A percentile compares a stretch with the other conserved stretches of the same genome.
phyloP scores from a whole-genome alignment of 345 rosid species.

The Turnera subulata region DNA sequence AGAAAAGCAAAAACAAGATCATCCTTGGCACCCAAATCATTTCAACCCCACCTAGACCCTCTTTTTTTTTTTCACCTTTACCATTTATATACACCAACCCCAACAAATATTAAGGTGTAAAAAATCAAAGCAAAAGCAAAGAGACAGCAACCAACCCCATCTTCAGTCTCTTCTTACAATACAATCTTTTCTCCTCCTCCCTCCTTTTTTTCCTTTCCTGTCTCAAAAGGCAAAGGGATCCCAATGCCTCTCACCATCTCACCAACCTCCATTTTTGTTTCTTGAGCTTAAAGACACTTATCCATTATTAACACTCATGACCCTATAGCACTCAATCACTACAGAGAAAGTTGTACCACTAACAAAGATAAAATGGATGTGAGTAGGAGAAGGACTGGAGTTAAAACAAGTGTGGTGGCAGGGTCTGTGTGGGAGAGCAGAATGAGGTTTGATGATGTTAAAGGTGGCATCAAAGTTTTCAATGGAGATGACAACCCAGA shows the following conservation, averaged over 20 bases:
- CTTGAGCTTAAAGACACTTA: slow-evolving; percentile 45
- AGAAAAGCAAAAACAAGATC: neutral
- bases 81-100: neutral
- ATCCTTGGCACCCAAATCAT: slow-evolving; percentile 22
- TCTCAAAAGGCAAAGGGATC: slow-evolving; percentile 12
- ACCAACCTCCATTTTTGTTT: slow-evolving; percentile 31
- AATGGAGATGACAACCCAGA: slow-evolving; percentile 21
- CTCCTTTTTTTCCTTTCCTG: slow-evolving; percentile 3
- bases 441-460: slow-evolving; percentile 62
- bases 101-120: too few species aligned
- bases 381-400: slow-evolving; percentile 28
- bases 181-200: slow-evolving; percentile 10
- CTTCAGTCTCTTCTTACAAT: slow-evolving; percentile 6
- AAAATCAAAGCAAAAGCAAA: neutral
- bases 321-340: slow-evolving; percentile 22
- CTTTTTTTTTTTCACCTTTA: slow-evolving; percentile 1
- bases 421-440: slow-evolving; percentile 88
- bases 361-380: slow-evolving; percentile 29
- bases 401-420: slow-evolving; percentile 36
- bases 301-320: slow-evolving; percentile 32
- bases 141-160: slow-evolving; percentile 1
- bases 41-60: slow-evolving; percentile 21
- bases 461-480: slow-evolving; percentile 57
- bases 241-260: slow-evolving; percentile 14
- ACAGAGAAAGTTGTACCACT: slow-evolving; percentile 8